Evolutionary conservation across 2,329 filamentous ascomycete species (phyloP), one percentile per base, ranked within the genome.

Genomic region (Diaporthe vaccinii): DNA sequence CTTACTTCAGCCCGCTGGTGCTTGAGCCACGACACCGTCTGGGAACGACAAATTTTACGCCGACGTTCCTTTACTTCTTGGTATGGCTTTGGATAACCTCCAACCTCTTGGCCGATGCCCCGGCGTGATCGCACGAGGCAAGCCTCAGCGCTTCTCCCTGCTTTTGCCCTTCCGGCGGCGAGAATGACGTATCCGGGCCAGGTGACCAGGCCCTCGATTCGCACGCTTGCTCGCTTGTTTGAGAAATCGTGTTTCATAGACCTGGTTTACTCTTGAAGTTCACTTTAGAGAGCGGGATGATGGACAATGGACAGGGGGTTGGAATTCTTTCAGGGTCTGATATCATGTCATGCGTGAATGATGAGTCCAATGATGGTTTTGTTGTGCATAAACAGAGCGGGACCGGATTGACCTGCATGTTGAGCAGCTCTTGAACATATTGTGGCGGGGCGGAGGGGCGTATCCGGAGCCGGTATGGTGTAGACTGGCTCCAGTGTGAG

Each of bases 301-400:
- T 41, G 28, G 53, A 61, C 44, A 12, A 34, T 41, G 39, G 41
- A 53, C n/a, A 31, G 34, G 39, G 36, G n/a, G 7, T 17, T 17
- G 25, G 65, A 34, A 39, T n/a, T 65, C 49, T 39, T 73, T 55
- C 69, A 49, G 31, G 59, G 58, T 55, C 55, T 9, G 31, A 44
- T 34, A 41, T 34, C 31, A 51, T 62, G 67, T 31, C 41, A 72
- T 17, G 59, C 49, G 55, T 46, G 51, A 41, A 67, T 28, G 41
- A 59, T 61, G 51, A 46, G 72, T 72, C 39, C 61, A 73, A 53
- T 31, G 39, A 62, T 49, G 51, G 53, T 61, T 73, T 61, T 65
- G 25, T 44, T 72, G 51, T 76, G 72, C 72, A 76, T 74, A 74
- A 61, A 39, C 59, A 55, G 59, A 44, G 58, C 25, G 55, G 34